Percentiles rank a stretch among this genome's conserved stretches.
Evolutionary conservation across 305 asterid genomes (phyloP).

Genomic region (Fraxinus nigra): DNA sequence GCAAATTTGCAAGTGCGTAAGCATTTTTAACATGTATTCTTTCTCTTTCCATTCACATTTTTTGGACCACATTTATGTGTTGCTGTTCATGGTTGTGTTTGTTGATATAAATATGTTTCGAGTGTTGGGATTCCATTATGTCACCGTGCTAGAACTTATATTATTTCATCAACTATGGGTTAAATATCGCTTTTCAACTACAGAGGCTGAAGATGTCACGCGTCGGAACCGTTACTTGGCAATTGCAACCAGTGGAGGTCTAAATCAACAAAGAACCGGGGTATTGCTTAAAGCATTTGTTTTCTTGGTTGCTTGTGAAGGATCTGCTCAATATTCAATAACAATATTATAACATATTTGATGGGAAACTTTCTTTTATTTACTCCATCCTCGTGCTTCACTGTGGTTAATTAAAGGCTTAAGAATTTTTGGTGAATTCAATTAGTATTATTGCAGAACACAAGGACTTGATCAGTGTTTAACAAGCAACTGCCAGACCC

Average conservation of each 20-base stretch:
- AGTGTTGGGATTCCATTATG: constrained; percentile 4
- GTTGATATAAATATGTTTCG: constrained; percentile 8
- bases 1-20: constrained; percentile 65
- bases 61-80: constrained; percentile 11
- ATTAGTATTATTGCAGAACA: neutral
- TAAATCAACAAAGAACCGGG: constrained; percentile 99
- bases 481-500: neutral
- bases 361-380: neutral
- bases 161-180: constrained; percentile 1
- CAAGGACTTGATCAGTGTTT: neutral
- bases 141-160: constrained; percentile 1
- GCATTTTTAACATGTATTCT: neutral
- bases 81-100: constrained; percentile 10
- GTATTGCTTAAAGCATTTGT: constrained; percentile 35
- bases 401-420: neutral
- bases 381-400: neutral
- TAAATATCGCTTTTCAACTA: constrained; percentile 19
- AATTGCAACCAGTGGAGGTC: constrained; percentile 96
- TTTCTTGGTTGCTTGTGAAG: neutral
- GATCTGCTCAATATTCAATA: neutral
- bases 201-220: constrained; percentile 71
- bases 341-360: neutral
- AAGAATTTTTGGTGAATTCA: neutral
- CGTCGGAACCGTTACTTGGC: constrained; percentile 69
- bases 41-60: neutral